A percentile compares a stretch with the other conserved stretches of the same genome.
Conservation (phyloP, 163 green algal genomes). For the Picocystis sp. region DNA sequence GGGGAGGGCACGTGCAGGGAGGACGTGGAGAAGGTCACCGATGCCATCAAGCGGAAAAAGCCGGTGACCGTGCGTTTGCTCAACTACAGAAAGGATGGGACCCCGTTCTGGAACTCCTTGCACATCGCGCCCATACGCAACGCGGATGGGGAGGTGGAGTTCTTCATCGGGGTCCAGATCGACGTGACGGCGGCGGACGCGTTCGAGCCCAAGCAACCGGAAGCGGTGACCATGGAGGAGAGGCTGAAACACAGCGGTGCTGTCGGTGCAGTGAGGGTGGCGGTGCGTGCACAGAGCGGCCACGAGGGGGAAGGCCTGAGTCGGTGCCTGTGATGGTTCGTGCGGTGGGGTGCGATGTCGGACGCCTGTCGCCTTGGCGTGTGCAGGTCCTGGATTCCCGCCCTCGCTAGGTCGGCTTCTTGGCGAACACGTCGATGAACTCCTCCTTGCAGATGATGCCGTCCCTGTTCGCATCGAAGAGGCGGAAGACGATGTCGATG, state of each 20-base stretch:
- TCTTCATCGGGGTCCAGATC: slow-evolving; percentile 85
- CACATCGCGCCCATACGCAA: slow-evolving; percentile 46
- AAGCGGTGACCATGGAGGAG: slow-evolving; percentile 6
- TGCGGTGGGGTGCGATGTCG: no score
- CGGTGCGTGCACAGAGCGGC: slow-evolving; percentile 13
- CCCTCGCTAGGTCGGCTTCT: no score
- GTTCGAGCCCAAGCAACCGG: neutral
- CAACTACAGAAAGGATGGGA: slow-evolving; percentile 49
- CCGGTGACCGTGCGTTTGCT: slow-evolving; percentile 28
- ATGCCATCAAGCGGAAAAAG: slow-evolving; percentile 43
- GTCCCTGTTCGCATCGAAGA: slow-evolving; percentile 36
- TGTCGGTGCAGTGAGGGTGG: slow-evolving; percentile 25
- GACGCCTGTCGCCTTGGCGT: no score
- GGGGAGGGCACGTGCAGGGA: slow-evolving; percentile 44
- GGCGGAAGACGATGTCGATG: slow-evolving; percentile 37
- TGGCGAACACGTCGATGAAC: slow-evolving; percentile 8
- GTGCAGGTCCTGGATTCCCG: no score
- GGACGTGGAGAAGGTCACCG: slow-evolving; percentile 59
- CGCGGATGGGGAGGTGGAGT: slow-evolving; percentile 62
- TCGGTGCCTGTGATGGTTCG: no score
- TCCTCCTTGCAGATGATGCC: slow-evolving; percentile 17
- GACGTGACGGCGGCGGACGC: slow-evolving; percentile 32
- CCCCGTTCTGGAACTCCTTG: slow-evolving; percentile 73
- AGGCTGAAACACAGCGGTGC: slow-evolving; percentile 18
- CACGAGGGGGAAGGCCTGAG: neutral